Percentiles rank a stretch among this genome's conserved stretches.
Conservation (phyloP, 371 early-diverging fungal species). For the Smittium mucronatum region DNA sequence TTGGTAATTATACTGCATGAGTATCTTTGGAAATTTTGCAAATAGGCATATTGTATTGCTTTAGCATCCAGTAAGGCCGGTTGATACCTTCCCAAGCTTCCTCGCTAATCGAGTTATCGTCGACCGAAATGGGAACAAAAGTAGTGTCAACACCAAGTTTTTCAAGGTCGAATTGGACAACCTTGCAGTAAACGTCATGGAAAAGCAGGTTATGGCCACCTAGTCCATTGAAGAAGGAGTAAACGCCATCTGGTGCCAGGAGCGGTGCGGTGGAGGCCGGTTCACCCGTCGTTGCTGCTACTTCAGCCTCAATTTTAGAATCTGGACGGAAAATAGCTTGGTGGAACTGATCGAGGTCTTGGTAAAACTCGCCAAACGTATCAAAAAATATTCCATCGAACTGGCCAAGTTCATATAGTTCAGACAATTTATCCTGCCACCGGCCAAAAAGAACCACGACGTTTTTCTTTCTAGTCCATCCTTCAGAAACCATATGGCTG, state of each 20-base stretch:
- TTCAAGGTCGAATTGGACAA: slow-evolving; percentile 67
- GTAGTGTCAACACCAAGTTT: slow-evolving; percentile 64
- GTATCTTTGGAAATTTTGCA: slow-evolving; percentile 24
- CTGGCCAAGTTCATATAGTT: slow-evolving; percentile 40
- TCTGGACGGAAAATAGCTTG: slow-evolving; percentile 44
- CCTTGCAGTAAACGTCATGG: slow-evolving; percentile 81
- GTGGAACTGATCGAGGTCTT: slow-evolving; percentile 77
- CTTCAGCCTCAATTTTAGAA: neutral
- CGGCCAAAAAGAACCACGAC: slow-evolving; percentile 79
- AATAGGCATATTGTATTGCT: slow-evolving; percentile 62
- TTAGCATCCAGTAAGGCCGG: slow-evolving; percentile 68
- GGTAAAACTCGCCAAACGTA: slow-evolving; percentile 89
- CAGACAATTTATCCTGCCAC: slow-evolving; percentile 82
- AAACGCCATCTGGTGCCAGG: slow-evolving; percentile 43
- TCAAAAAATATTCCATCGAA: slow-evolving; percentile 89
- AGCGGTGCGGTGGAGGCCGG: slow-evolving; percentile 17
- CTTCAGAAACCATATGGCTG: slow-evolving; percentile 63
- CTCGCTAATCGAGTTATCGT: slow-evolving; percentile 52
- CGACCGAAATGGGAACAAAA: slow-evolving; percentile 56
- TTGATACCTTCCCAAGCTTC: slow-evolving; percentile 79
- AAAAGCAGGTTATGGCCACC: slow-evolving; percentile 87
- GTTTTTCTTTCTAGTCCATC: slow-evolving; percentile 70
- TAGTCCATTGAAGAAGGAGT: slow-evolving; percentile 90
- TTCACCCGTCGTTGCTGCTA: too few species aligned
- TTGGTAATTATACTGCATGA: neutral